Evolutionary conservation across 2,329 filamentous ascomycete genomes (phyloP).

Genomic region (Alternaria conjuncta): DNA sequence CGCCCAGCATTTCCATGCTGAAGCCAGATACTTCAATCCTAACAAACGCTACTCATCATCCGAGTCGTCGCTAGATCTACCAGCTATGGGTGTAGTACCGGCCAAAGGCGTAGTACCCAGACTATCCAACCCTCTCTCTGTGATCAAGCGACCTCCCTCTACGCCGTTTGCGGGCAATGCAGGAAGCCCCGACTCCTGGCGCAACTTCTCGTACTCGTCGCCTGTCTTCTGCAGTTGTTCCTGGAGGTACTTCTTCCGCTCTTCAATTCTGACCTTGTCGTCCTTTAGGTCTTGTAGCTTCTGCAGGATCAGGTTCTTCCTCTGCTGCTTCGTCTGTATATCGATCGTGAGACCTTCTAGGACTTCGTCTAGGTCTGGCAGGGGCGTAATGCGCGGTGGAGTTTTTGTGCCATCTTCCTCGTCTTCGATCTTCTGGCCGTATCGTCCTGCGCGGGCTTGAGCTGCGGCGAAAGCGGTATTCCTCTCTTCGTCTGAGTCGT

Average conservation of each 20-base stretch:
- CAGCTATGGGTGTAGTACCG: constrained; percentile 41
- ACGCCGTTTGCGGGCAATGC: constrained; percentile 37
- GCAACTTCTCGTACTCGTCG: constrained; percentile 69
- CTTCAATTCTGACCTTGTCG: constrained; percentile 72
- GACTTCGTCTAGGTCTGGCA: constrained; percentile 75
- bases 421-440: constrained; percentile 61
- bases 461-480: constrained; percentile 85
- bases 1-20: constrained; percentile 3
- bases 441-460: constrained; percentile 87
- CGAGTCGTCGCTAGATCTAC: constrained; percentile 31
- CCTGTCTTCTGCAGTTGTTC: constrained; percentile 80
- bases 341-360: constrained; percentile 68
- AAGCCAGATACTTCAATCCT: neutral
- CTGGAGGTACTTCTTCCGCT: constrained; percentile 81
- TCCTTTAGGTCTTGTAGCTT: constrained; percentile 70
- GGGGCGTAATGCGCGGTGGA: constrained; percentile 75
- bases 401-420: constrained; percentile 59
- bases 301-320: constrained; percentile 64
- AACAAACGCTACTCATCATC: constrained; percentile 34
- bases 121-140: constrained; percentile 45
- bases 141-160: constrained; percentile 36
- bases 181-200: constrained; percentile 55
- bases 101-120: constrained; percentile 44
- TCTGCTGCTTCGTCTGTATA: constrained; percentile 66
- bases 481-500: constrained; percentile 67